Conservation (phyloP, 441 rosid genomes). For the Gossypium schwendimanii region DNA sequence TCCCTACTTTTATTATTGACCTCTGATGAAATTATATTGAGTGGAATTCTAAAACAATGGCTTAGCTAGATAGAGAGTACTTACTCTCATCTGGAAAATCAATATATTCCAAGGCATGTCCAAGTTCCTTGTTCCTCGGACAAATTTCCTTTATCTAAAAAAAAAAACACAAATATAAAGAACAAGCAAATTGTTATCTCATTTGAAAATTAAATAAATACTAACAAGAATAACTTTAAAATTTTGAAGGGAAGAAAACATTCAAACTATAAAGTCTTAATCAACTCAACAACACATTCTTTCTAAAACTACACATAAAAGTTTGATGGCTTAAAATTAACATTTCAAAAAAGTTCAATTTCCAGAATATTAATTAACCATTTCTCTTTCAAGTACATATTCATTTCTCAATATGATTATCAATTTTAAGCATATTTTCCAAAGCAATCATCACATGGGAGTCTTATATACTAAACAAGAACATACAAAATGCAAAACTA, state of each 20-base stretch:
- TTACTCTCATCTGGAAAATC: slow-evolving; percentile 74
- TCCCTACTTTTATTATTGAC: neutral
- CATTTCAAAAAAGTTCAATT: neutral
- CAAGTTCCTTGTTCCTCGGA: slow-evolving; percentile 1
- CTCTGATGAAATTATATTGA: neutral
- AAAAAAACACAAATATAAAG: slow-evolving; percentile 3
- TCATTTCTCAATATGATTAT: neutral
- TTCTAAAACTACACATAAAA: neutral
- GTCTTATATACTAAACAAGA: neutral
- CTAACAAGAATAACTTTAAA: neutral
- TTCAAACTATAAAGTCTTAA: neutral
- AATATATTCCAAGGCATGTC: slow-evolving; percentile 30
- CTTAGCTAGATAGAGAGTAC: slow-evolving; percentile 11
- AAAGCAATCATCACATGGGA: neutral
- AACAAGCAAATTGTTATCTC: neutral
- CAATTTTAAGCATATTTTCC: neutral
- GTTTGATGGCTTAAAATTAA: neutral
- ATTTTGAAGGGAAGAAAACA: neutral
- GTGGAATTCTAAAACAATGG: neutral
- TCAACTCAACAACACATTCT: neutral
- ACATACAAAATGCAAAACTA: neutral
- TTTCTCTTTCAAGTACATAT: neutral
- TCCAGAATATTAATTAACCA: neutral
- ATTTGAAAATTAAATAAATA: neutral
- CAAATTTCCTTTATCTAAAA: slow-evolving; percentile 36